Evolutionary conservation across 2,329 filamentous ascomycete genomes (phyloP), one percentile per base, ranked within the genome.

Genomic region (Trichoderma cornu-damae): DNA sequence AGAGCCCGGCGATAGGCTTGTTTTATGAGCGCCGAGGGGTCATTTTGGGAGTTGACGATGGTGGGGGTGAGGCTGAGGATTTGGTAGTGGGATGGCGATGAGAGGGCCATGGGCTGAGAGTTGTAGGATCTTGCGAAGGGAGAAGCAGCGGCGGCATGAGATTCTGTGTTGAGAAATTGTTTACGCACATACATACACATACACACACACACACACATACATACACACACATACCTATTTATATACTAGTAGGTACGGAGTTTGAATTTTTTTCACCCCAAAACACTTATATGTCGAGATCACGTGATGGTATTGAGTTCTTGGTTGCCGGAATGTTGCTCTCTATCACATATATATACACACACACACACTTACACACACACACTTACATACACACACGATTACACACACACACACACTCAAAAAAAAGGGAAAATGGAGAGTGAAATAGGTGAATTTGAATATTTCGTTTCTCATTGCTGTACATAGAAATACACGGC

Each of bases 1-100:
- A 88, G 78, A 20, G 85, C 83, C 54, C 81, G 78, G 68, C 78
- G 83, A 70, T 88, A 88, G 59, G 84, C 84, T 59, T 77, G 77
- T 66, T 84, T 86, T 60, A 87, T 73, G 50, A 81, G 72, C 48
- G 75, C 72, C 61, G 73, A 66, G 38, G 76, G 68, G 64, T 77
- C 73, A 59, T 71, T 63, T 53, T 74, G 67, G n/a, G 51, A 68
- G 64, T 77, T 70, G 59, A 82, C 72, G 55, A 81, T 68, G 57
- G 74, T 64, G 16, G 75, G 74, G 11, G 79, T 78, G 60, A 87
- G 73, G 59, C 76, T 76, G 58, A 87, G 80, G 65, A 86, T 75
- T 60, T 83, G 75, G 69, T 87, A 87, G 69, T 85, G 77, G 37
- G 80, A 83, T 63, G 75, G 69, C 22, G 43, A 55, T n/a, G 42